A percentile compares a stretch with the other conserved stretches of the same genome.
Evolutionary conservation across 2,329 filamentous ascomycete genomes (phyloP).

Genomic region (Aspergillus calidoustus): DNA sequence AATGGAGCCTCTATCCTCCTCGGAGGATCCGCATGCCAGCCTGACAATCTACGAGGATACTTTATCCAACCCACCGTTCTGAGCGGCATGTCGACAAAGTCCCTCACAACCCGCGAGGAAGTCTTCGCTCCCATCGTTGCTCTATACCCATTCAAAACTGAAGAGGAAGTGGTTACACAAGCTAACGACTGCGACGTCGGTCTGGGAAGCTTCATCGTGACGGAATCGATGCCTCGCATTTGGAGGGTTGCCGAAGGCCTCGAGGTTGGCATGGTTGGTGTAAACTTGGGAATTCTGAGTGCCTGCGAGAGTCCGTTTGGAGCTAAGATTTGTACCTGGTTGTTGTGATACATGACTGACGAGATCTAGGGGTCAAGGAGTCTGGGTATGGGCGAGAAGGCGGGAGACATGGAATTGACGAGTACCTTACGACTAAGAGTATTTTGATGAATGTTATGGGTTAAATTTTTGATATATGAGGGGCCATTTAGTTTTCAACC

Average conservation of each 20-base stretch:
- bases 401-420: slow-evolving; percentile 53
- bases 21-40: slow-evolving; percentile 66
- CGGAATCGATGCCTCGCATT: slow-evolving; percentile 13
- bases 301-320: slow-evolving; percentile 32
- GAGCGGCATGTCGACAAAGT: slow-evolving; percentile 60
- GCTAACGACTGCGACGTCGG: slow-evolving; percentile 18
- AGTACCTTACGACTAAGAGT: slow-evolving; percentile 24
- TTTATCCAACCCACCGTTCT: slow-evolving; percentile 64
- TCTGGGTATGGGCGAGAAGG: slow-evolving; percentile 58
- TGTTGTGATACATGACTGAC: not conserved
- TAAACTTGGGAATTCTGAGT: slow-evolving; percentile 33
- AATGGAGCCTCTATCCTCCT: slow-evolving; percentile 22
- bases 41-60: not conserved
- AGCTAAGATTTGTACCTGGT: not conserved
- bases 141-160: slow-evolving; percentile 67
- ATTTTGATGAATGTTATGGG: slow-evolving; percentile 15
- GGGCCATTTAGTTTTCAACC: not conserved
- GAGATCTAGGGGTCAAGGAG: slow-evolving; percentile 12
- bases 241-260: slow-evolving; percentile 20
- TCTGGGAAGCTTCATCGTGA: slow-evolving; percentile 14
- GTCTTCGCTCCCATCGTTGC: slow-evolving; percentile 68
- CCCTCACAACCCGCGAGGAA: slow-evolving; percentile 63
- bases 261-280: slow-evolving; percentile 28
- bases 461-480: not conserved
- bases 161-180: slow-evolving; percentile 57